Base-by-base conservation (phyloP, 139 green algal genomes). In the Pseudopediastrum boryanum region DNA sequence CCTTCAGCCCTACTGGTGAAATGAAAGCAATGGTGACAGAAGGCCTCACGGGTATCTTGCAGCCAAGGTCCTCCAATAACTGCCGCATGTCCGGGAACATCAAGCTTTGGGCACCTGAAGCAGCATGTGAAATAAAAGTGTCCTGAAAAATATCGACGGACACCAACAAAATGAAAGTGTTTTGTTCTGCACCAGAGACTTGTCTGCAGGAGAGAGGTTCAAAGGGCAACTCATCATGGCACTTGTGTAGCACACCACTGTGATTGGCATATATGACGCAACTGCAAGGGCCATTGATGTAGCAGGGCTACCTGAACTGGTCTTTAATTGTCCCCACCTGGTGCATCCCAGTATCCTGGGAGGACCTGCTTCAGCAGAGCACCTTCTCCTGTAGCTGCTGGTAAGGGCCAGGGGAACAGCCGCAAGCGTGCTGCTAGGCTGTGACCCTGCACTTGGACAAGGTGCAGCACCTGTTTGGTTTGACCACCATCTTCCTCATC, bases 331-430 rank as follows among this genome's bases (percentile, higher is more conserved):
- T 5, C 2, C n/a, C 39, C 31, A 79, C 77, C 83, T 61, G 85
- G 82, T 9, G 85, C 85, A 67, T 90, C 83, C 27, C 87, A 83
- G 73, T 87, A 90, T 19, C 85, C 85, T 13, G 83, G 85, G 19
- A 63, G 72, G 72, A 87, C 71, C 77, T 90, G 85, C 43, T 86
- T 68, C 77, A 79, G 72, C 80, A 88, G 50, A 59, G 70, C 33
- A 42, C 64, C 44, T 27, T 79, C 56, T 50, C 72, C 72, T 8
- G 61, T 31, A 56, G 41, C 59, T 16, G 72, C 72, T 43, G 36
- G 38, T 13, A 89, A 58, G 16, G 85, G 85, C 85, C 85, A 90
- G 27, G 75, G 59, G 56, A 90, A 88, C 46, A 90, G 75, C 65
- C 88, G 68, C 74, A 85, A 67, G 50, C 75, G 72, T 16, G 72